Evolutionary conservation across 1,284 basidiomycete genomes (phyloP).

Genomic region (Xerocomus amazonicus): DNA sequence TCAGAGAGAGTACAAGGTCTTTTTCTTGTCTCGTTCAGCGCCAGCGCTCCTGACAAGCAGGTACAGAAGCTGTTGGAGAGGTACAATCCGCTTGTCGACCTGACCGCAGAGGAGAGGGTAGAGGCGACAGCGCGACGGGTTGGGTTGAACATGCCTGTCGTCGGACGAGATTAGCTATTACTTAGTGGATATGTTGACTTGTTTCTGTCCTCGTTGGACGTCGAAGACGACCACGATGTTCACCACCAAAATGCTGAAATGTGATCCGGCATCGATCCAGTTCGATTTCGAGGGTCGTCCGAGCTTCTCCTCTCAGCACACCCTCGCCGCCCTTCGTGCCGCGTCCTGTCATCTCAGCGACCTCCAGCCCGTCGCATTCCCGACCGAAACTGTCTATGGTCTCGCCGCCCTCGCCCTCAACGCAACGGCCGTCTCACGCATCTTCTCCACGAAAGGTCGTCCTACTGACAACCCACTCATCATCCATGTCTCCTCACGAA

Average conservation of each 20-base stretch:
- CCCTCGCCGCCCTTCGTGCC: conserved; percentile 42
- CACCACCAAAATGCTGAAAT: conserved; percentile 41
- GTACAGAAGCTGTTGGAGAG: conserved; percentile 67
- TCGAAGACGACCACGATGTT: neutral
- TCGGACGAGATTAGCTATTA: neutral
- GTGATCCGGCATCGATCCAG: conserved; percentile 53
- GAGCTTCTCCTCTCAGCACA: conserved; percentile 42
- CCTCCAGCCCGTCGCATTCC: conserved; percentile 74
- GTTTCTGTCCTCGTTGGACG: conserved; percentile 3
- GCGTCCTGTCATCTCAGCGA: conserved; percentile 50
- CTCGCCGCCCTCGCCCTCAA: conserved; percentile 85
- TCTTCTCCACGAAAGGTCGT: conserved; percentile 90
- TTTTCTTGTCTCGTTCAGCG: neutral
- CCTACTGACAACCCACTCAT: conserved; percentile 98
- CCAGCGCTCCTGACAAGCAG: conserved; percentile 4
- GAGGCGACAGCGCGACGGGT: conserved; percentile 83
- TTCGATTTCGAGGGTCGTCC: conserved; percentile 45
- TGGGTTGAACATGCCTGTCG: conserved; percentile 68
- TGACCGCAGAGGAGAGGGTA: conserved; percentile 76
- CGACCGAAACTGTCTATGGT: conserved; percentile 98
- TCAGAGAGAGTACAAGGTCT: conserved; percentile 55
- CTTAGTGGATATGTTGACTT: neutral
- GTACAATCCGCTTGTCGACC: conserved; percentile 82
- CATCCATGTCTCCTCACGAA: conserved; percentile 86
- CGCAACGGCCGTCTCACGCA: conserved; percentile 61